These are phyloP conservation scores for Bruguiera parviflora DNA, from an alignment of 345 rosid species.

Conservation along the genomic window DNA sequence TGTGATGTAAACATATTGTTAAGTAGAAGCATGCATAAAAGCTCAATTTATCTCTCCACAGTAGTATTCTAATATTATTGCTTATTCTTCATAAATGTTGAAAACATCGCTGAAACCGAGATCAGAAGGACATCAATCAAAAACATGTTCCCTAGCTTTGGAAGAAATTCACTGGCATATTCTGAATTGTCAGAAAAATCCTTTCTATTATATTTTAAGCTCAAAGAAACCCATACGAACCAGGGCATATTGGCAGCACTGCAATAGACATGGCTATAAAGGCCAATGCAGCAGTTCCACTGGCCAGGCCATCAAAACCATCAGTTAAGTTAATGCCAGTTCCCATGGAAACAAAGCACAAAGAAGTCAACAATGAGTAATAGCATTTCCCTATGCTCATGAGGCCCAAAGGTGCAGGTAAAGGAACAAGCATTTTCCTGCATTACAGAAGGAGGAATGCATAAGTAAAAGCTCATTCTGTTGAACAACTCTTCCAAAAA, in stretches of 20 bases:
- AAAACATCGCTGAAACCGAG: no score
- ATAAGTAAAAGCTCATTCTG: neutral
- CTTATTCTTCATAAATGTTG: no score
- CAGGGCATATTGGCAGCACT: conserved; percentile 87
- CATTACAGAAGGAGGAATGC: conserved; percentile 13
- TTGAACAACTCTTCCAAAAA: neutral
- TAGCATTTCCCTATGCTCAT: conserved; percentile 60
- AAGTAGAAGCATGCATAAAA: conserved; percentile 5
- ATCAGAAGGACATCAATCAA: no score
- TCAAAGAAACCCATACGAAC: conserved; percentile 40
- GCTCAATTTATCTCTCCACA: neutral
- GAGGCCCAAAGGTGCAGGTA: conserved; percentile 83
- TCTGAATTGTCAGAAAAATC: conserved; percentile 1
- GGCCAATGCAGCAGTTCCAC: conserved; percentile 79
- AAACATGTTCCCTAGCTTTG: no score
- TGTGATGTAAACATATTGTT: conserved; percentile 13
- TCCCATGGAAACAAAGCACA: conserved; percentile 85
- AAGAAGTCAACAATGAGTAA: conserved; percentile 61
- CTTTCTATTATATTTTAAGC: neutral
- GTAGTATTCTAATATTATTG: neutral
- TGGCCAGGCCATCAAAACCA: conserved; percentile 86
- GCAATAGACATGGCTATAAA: conserved; percentile 82
- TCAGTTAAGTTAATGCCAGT: conserved; percentile 68
- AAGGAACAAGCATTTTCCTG: conserved; percentile 85
- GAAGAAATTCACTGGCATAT: neutral